Evolutionary conservation across 495 filamentous ascomycete genomes (phyloP), one percentile per base, ranked within the genome.

Genomic region (Tuber calosporum): DNA sequence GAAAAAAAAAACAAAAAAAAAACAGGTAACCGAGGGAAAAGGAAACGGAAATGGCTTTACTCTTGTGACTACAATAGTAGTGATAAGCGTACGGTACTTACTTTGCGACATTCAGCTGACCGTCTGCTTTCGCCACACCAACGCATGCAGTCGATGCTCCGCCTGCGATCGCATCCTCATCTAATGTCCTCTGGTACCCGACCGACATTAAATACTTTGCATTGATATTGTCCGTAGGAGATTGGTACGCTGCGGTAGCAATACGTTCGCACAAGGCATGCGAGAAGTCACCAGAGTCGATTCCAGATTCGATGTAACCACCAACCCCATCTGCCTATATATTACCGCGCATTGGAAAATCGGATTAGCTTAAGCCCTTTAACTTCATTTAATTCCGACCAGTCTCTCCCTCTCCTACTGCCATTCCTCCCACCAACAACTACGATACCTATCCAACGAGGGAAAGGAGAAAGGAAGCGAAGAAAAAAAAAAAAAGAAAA

Each of bases 261-360:
- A 97, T 97, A 79, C 94, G 90, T 69, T 91, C 88, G 84, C 95
- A 97, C 45, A 99, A 85, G n/a, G 90, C 91, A 82, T 98, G 96
- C 1, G 94, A 93, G 82, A 99, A 97, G 82, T 97, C 91, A 15
- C 93, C 92, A 26, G 96, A 93, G 79, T 99, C 94, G 66, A 99
- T 89, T 38, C 92, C 92, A 53, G 89, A 91, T 75, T 97, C 92
- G 66, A 89, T 87, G 93, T 95, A 99, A 62, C 95, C 95, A 36
- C 95, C 95, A 3, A 99, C 95, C 13, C 95, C 95, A 80, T 98
- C 95, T 68, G 94, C 79, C 79, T 80, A 53, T 71, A 70, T 68
- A 69, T 41, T 11, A 40, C 53, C 42, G 81, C 20, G 26, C 11
- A 38, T 77, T 72, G 13, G 53, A 62, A 62, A 34, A 13, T 0